Conservation (phyloP, 23 red algal species). For the Pyropia yezoensis region DNA sequence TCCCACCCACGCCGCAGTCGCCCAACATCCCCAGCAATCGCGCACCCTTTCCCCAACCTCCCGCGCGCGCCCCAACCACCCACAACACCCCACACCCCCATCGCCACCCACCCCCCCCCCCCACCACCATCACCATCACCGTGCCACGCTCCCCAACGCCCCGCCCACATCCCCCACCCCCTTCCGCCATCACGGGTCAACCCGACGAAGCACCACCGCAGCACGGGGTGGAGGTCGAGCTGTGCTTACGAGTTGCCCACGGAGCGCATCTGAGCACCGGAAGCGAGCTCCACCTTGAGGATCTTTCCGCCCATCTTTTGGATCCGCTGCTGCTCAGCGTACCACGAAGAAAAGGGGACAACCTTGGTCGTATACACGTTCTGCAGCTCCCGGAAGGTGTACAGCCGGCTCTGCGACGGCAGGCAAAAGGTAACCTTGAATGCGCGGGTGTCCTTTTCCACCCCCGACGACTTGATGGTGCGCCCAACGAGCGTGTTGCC, state of each 20-base stretch:
- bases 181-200: too few species aligned
- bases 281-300: constrained; percentile 84
- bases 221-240: too few species aligned
- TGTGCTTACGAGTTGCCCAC: constrained; percentile 62
- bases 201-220: too few species aligned
- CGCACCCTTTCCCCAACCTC: too few species aligned
- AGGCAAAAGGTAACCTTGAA: constrained; percentile 89
- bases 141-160: too few species aligned
- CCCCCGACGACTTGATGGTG: constrained; percentile 75
- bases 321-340: constrained; percentile 98
- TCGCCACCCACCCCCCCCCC: too few species aligned
- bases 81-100: too few species aligned
- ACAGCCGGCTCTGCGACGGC: constrained; percentile 64
- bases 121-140: too few species aligned
- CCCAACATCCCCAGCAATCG: too few species aligned
- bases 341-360: constrained; percentile 95
- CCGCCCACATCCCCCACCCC: too few species aligned
- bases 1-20: too few species aligned
- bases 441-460: constrained; percentile 70
- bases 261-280: constrained; percentile 65
- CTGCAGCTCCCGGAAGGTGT: constrained; percentile 87
- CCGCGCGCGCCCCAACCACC: too few species aligned
- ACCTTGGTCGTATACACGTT: constrained; percentile 91
- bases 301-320: constrained; percentile 98
- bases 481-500: constrained; percentile 24